phyloP scores from a whole-genome alignment of 2,329 filamentous ascomycete genomes.

The Cordyceps cicadae region DNA sequence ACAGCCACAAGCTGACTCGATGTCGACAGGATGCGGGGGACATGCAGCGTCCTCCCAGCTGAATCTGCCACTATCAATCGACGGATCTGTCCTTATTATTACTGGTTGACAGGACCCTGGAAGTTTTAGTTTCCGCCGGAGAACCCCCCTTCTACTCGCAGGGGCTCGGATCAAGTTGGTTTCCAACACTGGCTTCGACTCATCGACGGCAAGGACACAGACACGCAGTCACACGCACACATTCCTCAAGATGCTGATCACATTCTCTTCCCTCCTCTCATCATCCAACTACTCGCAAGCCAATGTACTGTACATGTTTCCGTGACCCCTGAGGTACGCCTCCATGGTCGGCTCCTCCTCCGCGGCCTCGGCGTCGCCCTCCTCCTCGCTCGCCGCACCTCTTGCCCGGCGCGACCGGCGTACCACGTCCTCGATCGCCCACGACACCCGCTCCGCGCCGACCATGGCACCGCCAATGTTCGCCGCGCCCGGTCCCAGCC shows the following conservation, averaged over 20 bases:
- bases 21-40: too few species aligned
- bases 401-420: slow-evolving; percentile 12
- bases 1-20: too few species aligned
- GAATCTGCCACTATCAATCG: too few species aligned
- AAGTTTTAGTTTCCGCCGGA: too few species aligned
- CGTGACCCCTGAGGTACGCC: slow-evolving; percentile 9
- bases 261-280: background rate
- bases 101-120: too few species aligned
- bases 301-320: slow-evolving; percentile 10
- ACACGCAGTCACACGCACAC: background rate
- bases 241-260: background rate
- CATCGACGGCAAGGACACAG: too few species aligned
- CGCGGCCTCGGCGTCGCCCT: background rate
- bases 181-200: too few species aligned
- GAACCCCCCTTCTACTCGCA: too few species aligned
- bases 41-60: too few species aligned
- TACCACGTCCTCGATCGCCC: slow-evolving; percentile 55
- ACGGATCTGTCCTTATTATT: too few species aligned
- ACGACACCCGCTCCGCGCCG: slow-evolving; percentile 65
- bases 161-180: too few species aligned
- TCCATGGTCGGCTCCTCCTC: slow-evolving; percentile 7
- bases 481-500: slow-evolving; percentile 62
- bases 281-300: background rate
- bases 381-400: too few species aligned
- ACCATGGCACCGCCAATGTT: slow-evolving; percentile 67